Conservation (phyloP, 2,329 filamentous ascomycete genomes). For the Scolecobasidium constrictum region DNA sequence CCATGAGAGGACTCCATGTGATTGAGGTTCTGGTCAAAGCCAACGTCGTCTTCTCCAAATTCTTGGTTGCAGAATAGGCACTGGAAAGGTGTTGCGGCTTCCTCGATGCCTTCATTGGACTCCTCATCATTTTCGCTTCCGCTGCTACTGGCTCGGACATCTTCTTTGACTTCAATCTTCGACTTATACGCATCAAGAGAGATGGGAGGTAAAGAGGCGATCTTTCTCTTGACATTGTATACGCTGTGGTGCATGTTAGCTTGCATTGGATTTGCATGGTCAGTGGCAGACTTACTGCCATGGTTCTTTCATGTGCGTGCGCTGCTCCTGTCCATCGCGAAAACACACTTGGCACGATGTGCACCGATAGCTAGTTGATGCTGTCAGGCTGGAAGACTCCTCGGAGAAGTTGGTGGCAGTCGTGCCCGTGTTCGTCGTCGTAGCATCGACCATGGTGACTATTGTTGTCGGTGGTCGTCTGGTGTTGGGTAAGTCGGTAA, state of each 20-base stretch:
- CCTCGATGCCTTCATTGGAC: too few relatives aligned
- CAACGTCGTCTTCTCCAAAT: slow-evolving; percentile 10
- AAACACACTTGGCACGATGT: slow-evolving; percentile 14
- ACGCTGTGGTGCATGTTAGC: slow-evolving; percentile 11
- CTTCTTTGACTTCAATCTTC: slow-evolving; percentile 9
- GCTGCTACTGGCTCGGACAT: neutral
- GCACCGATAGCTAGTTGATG: neutral
- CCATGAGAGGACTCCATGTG: slow-evolving; percentile 21
- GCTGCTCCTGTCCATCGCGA: slow-evolving; percentile 14
- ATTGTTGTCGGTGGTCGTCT: neutral
- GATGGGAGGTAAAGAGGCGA: slow-evolving; percentile 14
- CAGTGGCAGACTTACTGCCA: slow-evolving; percentile 14
- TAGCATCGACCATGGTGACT: neutral
- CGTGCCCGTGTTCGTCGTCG: neutral
- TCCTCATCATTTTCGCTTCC: slow-evolving; percentile 8
- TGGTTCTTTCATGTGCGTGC: slow-evolving; percentile 16
- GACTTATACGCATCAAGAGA: slow-evolving; percentile 11
- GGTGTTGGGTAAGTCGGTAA: slow-evolving; percentile 1
- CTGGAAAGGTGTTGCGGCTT: slow-evolving; percentile 13
- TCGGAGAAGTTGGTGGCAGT: neutral
- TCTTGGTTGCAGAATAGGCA: slow-evolving; percentile 22
- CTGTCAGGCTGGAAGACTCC: neutral
- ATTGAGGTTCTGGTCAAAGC: slow-evolving; percentile 15
- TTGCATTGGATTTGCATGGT: neutral
- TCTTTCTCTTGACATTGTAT: slow-evolving; percentile 14